Base-by-base conservation (phyloP, 2,329 filamentous ascomycete genomes). In the Hyphodiscus sp. region DNA sequence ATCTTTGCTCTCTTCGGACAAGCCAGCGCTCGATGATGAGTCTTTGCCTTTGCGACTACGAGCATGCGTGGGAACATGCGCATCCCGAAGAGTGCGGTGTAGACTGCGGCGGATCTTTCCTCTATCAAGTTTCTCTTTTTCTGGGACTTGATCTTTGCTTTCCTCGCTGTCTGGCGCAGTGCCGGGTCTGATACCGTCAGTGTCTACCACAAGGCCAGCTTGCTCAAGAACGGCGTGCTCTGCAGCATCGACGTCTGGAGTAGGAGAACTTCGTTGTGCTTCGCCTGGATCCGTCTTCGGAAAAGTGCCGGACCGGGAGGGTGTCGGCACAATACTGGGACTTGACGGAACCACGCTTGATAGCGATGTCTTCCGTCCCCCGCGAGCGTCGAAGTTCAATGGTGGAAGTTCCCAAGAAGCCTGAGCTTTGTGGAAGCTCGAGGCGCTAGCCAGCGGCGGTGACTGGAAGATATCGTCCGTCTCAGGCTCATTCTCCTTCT, bases 81-180 rank as follows among this genome's bases (percentile, higher is more conserved):
- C 80, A 63, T 97, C 92, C 59, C 94, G 83, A 54, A 97, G 79
- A 13, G 91, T 96, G 53, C 91, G 87, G 63, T 96, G 92, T 15
- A 97, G 74, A 68, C 91, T 96, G 57, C 91, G 85, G 20, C 92
- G 85, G 49, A 91, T 84, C 53, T 77, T 84, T 60, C 56, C 69
- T 38, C 63, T 58, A 19, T 69, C 68, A 29, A 63, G 54, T 50
- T 69, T 70, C 20, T 69, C 67, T 18, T 67, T 67, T 30, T 67
- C 65, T 2, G 42, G 45, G 2, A 54, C 53, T 16, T 57, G 55
- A 7, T 68, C 67, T 51, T 62, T 65, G 15, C 45, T 51, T 23
- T 68, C 67, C 68, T 72, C 19, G 70, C 68, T 43, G n/a, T 66
- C 63, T 20, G 41, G 70, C 66, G 55, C 73, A 68, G 45, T 65